phyloP scores from a whole-genome alignment of 495 filamentous ascomycete species.

The Xylaria sp. region DNA sequence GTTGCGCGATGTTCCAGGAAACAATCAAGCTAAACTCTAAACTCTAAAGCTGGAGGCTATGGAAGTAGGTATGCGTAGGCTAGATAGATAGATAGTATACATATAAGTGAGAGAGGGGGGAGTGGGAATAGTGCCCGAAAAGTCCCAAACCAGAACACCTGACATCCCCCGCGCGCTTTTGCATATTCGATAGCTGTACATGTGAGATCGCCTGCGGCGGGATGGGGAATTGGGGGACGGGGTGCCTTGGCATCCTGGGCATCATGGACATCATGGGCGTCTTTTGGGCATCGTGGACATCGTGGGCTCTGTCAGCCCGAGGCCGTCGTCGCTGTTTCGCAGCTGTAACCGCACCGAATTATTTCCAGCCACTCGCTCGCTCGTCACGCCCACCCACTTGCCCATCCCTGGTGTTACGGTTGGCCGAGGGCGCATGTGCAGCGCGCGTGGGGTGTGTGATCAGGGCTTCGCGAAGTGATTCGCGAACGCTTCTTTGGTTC shows the following conservation, averaged over 20 bases:
- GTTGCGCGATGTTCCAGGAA: neutral
- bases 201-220: slow-evolving; percentile 22
- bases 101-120: slow-evolving; percentile 4
- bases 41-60: neutral
- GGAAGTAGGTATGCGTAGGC: too few species aligned
- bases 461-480: slow-evolving; percentile 25
- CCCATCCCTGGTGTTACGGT: slow-evolving; percentile 17
- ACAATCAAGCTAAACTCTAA: too few species aligned
- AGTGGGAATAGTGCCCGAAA: slow-evolving; percentile 11
- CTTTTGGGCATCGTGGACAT: neutral
- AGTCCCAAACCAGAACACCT: slow-evolving; percentile 21
- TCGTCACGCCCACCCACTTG: slow-evolving; percentile 20
- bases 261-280: neutral
- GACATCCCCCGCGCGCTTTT: slow-evolving; percentile 9
- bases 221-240: slow-evolving; percentile 5
- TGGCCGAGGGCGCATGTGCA: slow-evolving; percentile 23
- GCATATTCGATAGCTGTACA: slow-evolving; percentile 14
- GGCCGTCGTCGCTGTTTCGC: neutral
- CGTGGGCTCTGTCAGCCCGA: too few species aligned
- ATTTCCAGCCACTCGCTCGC: slow-evolving; percentile 17
- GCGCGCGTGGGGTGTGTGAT: slow-evolving; percentile 26
- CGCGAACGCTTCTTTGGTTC: slow-evolving; percentile 26
- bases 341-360: slow-evolving; percentile 13
- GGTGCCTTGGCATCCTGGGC: neutral
- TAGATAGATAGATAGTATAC: too few species aligned